Evolutionary conservation across 768 basidiomycete species (phyloP).

Genomic region (Butyriboletus loyo): DNA sequence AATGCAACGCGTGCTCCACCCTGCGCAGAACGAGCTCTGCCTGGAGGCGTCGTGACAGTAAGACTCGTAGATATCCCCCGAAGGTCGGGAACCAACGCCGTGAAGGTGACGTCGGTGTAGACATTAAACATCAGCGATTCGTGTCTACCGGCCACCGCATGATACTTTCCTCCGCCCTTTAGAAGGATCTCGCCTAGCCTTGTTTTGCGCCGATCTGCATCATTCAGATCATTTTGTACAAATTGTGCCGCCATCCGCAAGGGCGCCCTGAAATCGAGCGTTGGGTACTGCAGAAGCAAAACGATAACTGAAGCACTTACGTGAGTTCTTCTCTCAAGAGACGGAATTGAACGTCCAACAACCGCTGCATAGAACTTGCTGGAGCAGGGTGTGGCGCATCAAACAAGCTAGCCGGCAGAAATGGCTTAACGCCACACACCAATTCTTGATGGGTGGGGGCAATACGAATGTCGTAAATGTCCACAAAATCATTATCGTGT

Average conservation of each 20-base stretch:
- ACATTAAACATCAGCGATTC: constrained; percentile 61
- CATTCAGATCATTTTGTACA: constrained; percentile 44
- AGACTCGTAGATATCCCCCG: constrained; percentile 50
- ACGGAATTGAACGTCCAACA: constrained; percentile 74
- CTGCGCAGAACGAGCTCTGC: constrained; percentile 44
- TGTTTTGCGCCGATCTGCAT: constrained; percentile 26
- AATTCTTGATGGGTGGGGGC: constrained; percentile 72
- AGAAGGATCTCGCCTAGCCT: constrained; percentile 45
- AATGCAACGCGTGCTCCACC: constrained; percentile 43
- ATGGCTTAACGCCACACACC: constrained; percentile 44
- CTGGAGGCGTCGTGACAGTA: constrained; percentile 52
- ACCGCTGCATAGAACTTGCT: constrained; percentile 55
- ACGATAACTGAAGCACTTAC: constrained; percentile 32
- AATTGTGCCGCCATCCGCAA: constrained; percentile 49
- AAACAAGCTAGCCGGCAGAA: constrained; percentile 57
- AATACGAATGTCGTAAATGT: constrained; percentile 59
- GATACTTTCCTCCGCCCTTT: constrained; percentile 59
- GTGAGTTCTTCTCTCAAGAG: constrained; percentile 70
- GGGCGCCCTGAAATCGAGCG: constrained; percentile 41
- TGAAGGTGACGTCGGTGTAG: constrained; percentile 53
- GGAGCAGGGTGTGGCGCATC: constrained; percentile 63
- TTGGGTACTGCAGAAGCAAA: neutral
- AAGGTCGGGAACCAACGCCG: constrained; percentile 45
- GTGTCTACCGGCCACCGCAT: constrained; percentile 36
- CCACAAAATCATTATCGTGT: constrained; percentile 64